Evolutionary conservation across 257 asterid genomes (phyloP), one percentile per base, ranked within the genome.

Genomic region (Handroanthus guayacan): DNA sequence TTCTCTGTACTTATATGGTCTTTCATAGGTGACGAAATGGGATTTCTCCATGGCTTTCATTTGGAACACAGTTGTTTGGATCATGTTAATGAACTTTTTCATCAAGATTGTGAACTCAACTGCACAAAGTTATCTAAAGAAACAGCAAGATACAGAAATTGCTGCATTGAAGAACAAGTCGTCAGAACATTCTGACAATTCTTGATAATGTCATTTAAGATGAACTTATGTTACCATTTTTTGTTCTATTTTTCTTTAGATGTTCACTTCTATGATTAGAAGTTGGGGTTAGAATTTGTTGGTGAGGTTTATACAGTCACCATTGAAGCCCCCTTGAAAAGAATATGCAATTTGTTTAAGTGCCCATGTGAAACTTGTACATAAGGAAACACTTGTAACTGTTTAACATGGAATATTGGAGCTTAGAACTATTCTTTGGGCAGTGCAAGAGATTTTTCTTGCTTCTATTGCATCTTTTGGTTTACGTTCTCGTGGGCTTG

Each of bases 51-150:
- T 87, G 25, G 87, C 92, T 41, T 84, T 82, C 5, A 72, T 92
- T 56, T 92, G 97, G 97, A 90, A 92, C 64, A 85, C 92, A 0
- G 97, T 92, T 56, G 96, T 92, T 14, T 89, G 94, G 90, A 77
- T 92, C 83, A 87, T 92, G 97, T 91, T 92, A 2, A 62, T 92
- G 75, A 87, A 90, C 86, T 92, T 92, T 36, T 90, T 88, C 37
- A 81, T 88, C 14, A 91, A 90, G 90, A 90, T 90, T 55, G 91
- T 92, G 75, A 92, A 86, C 55, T 69, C 95, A 47, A 90, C 97
- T 18, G 97, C 97, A 57, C 97, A 89, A 74, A 69, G 81, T 31
- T 82, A 86, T 67, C 81, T 88, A 25, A 92, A 87, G 91, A 84
- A 85, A 58, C 87, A 89, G 83, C 97, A 87, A 72, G 97, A 90